Evolutionary conservation across 2,329 filamentous ascomycete genomes (phyloP).

Genomic region (Phialocephala sp.): DNA sequence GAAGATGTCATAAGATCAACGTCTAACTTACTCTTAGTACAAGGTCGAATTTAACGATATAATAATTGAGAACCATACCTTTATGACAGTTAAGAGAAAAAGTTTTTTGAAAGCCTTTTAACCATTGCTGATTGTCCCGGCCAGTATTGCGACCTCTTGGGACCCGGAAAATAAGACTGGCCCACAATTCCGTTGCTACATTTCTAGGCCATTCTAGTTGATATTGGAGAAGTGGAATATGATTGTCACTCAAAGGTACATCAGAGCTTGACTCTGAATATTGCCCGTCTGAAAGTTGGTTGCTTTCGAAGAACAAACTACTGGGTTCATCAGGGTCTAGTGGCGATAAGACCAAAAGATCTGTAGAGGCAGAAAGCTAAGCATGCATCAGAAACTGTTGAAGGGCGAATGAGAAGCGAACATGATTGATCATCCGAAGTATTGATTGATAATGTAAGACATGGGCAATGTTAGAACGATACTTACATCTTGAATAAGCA

Average conservation of each 20-base stretch:
- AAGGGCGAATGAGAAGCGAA: too few relatives aligned
- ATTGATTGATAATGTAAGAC: background rate
- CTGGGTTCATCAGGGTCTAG: too few relatives aligned
- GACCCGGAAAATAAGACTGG: too few relatives aligned
- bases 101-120: background rate
- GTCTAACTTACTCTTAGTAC: background rate
- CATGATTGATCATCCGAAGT: background rate
- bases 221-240: background rate
- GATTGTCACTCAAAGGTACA: too few relatives aligned
- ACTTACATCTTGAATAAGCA: constrained; percentile 1
- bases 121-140: background rate
- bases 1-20: background rate
- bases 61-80: background rate
- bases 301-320: too few relatives aligned
- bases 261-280: too few relatives aligned
- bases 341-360: too few relatives aligned
- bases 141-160: background rate
- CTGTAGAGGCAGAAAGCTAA: too few relatives aligned
- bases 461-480: background rate
- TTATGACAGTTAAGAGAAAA: background rate
- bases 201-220: too few relatives aligned
- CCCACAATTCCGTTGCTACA: too few relatives aligned
- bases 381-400: too few relatives aligned
- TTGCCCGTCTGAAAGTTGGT: too few relatives aligned
- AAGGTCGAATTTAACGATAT: background rate